Percentiles rank a stretch among this genome's conserved stretches.
Evolutionary conservation across 495 filamentous ascomycete species (phyloP).

Genomic region (Pseudoneurospora amorphoporcata): DNA sequence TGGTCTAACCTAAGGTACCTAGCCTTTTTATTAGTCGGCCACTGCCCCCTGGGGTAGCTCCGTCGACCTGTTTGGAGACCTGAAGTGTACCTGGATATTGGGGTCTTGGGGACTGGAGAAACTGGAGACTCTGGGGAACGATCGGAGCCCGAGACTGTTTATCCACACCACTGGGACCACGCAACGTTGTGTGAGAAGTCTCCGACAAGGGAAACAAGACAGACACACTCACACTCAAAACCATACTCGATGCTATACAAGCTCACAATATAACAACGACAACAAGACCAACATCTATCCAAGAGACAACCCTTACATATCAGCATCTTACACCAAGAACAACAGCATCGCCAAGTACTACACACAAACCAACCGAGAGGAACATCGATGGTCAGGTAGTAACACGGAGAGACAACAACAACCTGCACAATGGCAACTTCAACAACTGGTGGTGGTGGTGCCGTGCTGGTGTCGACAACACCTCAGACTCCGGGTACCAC

Average conservation of each 20-base stretch:
- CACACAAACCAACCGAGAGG: not conserved
- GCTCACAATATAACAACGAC: not conserved
- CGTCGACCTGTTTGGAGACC: not conserved
- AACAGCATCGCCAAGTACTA: not conserved
- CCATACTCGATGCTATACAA: not conserved
- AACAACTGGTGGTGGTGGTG: constrained; percentile 16
- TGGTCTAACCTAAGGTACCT: not conserved
- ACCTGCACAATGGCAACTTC: constrained; percentile 13
- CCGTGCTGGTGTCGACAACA: constrained; percentile 15
- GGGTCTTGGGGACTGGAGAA: not conserved
- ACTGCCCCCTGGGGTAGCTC: not conserved
- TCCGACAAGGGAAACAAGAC: not conserved
- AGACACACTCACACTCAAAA: not conserved
- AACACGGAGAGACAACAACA: not conserved
- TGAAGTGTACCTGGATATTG: not conserved
- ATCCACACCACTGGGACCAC: not conserved
- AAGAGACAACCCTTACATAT: not conserved
- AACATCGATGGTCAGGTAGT: constrained; percentile 15
- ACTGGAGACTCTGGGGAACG: not conserved
- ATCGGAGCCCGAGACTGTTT: not conserved
- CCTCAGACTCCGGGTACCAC: constrained; percentile 4
- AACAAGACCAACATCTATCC: not conserved
- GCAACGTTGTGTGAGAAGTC: not conserved
- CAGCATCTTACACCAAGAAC: not conserved
- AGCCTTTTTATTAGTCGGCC: not conserved